These are phyloP conservation scores for Botrytis paeoniae DNA, from an alignment of 2,329 filamentous ascomycete species.

Conservation along the genomic window DNA sequence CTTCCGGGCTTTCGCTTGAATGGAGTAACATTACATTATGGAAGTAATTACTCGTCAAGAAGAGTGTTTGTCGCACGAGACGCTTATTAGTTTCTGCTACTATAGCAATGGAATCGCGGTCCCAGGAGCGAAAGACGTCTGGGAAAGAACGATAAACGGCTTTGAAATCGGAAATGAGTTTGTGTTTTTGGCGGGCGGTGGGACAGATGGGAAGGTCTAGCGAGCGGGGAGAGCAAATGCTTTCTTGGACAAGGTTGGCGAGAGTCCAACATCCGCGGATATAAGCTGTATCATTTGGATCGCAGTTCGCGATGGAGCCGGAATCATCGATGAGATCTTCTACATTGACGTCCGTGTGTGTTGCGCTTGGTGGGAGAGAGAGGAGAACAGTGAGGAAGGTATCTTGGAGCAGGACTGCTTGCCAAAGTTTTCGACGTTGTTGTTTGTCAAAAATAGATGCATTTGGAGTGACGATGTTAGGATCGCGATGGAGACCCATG, in stretches of 20 bases:
- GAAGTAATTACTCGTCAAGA: slow-evolving; percentile 78
- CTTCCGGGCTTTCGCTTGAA: slow-evolving; percentile 61
- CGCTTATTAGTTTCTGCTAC: slow-evolving; percentile 57
- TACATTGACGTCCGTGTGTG: slow-evolving; percentile 74
- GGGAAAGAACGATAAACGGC: slow-evolving; percentile 72
- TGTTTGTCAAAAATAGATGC: slow-evolving; percentile 72
- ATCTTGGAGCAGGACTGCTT: slow-evolving; percentile 76
- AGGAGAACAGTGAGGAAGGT: slow-evolving; percentile 77
- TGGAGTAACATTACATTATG: slow-evolving; percentile 80
- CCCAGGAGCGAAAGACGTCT: slow-evolving; percentile 65
- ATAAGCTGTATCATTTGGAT: slow-evolving; percentile 66
- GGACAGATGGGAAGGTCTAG: slow-evolving; percentile 69
- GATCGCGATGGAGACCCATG: slow-evolving; percentile 77
- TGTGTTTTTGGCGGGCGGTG: slow-evolving; percentile 65
- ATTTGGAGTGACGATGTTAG: slow-evolving; percentile 67
- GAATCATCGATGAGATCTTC: slow-evolving; percentile 68
- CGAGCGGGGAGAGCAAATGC: slow-evolving; percentile 70
- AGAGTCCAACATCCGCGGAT: slow-evolving; percentile 69
- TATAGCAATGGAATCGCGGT: slow-evolving; percentile 57
- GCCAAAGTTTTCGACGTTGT: slow-evolving; percentile 76
- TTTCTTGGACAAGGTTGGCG: slow-evolving; percentile 74
- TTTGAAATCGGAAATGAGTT: slow-evolving; percentile 67
- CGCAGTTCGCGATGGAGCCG: slow-evolving; percentile 54
- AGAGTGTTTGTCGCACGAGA: slow-evolving; percentile 70
- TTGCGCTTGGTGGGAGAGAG: slow-evolving; percentile 73